Evolutionary conservation across 1,284 basidiomycete genomes (phyloP).

Genomic region (Marasmius sp.): DNA sequence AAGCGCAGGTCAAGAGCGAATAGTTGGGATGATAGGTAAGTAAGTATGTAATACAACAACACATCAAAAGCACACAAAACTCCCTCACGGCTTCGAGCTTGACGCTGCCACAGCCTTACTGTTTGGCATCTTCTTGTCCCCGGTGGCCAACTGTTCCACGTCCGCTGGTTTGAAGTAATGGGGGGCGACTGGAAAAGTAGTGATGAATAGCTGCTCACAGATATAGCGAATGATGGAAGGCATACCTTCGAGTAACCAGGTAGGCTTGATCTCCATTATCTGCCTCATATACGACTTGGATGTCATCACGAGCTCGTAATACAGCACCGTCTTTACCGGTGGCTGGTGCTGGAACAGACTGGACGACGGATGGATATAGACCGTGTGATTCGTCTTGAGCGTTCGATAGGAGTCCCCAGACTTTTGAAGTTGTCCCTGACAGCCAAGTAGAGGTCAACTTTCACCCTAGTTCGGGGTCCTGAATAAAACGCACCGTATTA

Average conservation of each 20-base stretch:
- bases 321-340: constrained; percentile 86
- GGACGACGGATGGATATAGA: constrained; percentile 95
- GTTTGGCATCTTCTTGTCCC: constrained; percentile 86
- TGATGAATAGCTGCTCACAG: constrained; percentile 1
- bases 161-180: constrained; percentile 93
- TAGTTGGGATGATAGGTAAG: not conserved
- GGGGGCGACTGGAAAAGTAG: constrained; percentile 68
- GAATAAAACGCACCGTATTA: constrained; percentile 72
- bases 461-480: not conserved
- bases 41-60: not conserved
- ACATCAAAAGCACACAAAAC: not conserved
- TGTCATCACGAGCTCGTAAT: constrained; percentile 93
- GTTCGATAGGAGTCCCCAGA: constrained; percentile 92
- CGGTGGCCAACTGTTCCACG: constrained; percentile 78
- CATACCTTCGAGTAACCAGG: constrained; percentile 90
- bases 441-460: not conserved
- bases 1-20: too few species aligned
- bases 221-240: constrained; percentile 12
- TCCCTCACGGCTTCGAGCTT: not conserved
- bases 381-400: constrained; percentile 92
- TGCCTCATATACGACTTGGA: constrained; percentile 89
- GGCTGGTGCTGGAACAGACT: constrained; percentile 95
- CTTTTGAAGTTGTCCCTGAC: constrained; percentile 82
- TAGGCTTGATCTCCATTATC: constrained; percentile 96
- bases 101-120: constrained; percentile 49